These are phyloP conservation scores for Boletus insuetus DNA, from an alignment of 768 basidiomycete species.

Conservation along the genomic window DNA sequence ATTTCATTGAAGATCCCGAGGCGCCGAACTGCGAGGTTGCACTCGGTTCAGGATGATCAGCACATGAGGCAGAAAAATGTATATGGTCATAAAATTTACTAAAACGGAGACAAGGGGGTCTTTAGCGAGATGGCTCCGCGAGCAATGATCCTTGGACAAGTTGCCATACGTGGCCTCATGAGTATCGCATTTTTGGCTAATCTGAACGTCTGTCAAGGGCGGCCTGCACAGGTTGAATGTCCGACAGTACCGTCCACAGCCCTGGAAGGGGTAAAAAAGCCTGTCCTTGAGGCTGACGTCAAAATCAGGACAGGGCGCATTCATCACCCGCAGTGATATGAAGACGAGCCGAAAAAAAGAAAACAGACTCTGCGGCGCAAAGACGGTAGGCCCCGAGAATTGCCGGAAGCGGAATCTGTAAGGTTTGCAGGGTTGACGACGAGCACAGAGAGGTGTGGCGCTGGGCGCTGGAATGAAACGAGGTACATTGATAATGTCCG, in stretches of 20 bases:
- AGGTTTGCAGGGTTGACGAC: constrained; percentile 1
- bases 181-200: background rate
- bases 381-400: background rate
- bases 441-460: background rate
- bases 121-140: constrained; percentile 12
- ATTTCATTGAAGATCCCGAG: constrained; percentile 5
- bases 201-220: background rate
- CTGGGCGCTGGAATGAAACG: background rate
- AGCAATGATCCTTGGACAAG: background rate
- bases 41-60: constrained; percentile 1
- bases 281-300: constrained; percentile 9
- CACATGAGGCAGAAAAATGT: background rate
- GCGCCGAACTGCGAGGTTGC: constrained; percentile 1
- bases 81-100: background rate
- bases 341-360: background rate
- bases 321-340: constrained; percentile 6
- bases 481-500: constrained; percentile 10
- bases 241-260: constrained; percentile 4
- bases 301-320: constrained; percentile 2
- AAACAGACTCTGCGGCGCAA: background rate
- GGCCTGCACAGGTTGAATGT: background rate
- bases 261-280: constrained; percentile 1
- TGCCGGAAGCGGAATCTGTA: background rate
- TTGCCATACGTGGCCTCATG: background rate
- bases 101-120: background rate